Evolutionary conservation across 331 rosid species (phyloP), one percentile per base, ranked within the genome.

Genomic region (Arachis monticola): DNA sequence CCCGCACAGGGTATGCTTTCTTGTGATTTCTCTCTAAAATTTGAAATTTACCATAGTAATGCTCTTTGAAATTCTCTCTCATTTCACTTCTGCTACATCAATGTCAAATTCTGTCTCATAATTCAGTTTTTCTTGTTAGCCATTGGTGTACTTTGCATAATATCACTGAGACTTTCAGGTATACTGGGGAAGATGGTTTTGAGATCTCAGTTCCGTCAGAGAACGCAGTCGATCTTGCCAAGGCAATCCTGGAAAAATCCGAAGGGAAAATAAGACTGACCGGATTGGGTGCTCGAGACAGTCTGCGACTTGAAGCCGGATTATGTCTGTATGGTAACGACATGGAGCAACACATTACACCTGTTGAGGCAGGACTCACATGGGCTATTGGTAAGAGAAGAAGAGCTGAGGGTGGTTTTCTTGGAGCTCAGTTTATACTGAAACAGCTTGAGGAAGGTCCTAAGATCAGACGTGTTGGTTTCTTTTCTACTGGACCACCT

Each of bases 361-460:
- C 99, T 5, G 83, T 94, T 42, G 99, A 94, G 84, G 98, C 97
- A n/a, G 98, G 97, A 67, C 96, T 94, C 42, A 79, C 99, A 66
- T 94, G 99, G 97, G 98, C 98, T 61, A 87, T 94, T 73, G 97
- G 95, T 64, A 94, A 94, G 86, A 86, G 99, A 55, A 91, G 99
- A 72, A 85, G 97, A 82, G 97, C 97, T 13, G 97, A 91, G 81
- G 99, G 97, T 44, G 99, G 97, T 53, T 92, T 92, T 79, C 94
- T 92, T 0, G 97, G 97, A 8, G 92, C 97, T 44, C 86, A 87
- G 41, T 86, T 90, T 45, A 92, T 90, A 27, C 94, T 90, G 62
- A 92, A 92, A 74, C 96, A 92, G 75, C 87, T 92, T 4, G 88
- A 44, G 59, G 88, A 85, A 0, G 97, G 98, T 56, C 96, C 96